Evolutionary conservation across 495 filamentous ascomycete species (phyloP).

Genomic region (Trichoderma asperelloides): DNA sequence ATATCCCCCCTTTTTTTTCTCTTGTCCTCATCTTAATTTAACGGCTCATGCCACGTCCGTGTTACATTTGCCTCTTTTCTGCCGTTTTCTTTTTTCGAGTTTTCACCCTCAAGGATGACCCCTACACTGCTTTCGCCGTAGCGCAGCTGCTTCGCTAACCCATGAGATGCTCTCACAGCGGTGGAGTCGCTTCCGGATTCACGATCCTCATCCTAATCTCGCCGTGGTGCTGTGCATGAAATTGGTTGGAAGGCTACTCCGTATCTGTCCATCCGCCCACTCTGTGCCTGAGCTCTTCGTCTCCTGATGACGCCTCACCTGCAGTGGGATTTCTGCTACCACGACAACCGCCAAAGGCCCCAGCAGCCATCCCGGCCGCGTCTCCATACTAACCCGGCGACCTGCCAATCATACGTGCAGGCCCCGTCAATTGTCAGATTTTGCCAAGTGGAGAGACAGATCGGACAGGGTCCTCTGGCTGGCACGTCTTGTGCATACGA

Average conservation of each 20-base stretch:
- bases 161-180: not conserved
- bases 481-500: not conserved
- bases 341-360: slow-evolving; percentile 2
- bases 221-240: slow-evolving; percentile 8
- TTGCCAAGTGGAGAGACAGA: not conserved
- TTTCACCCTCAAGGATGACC: not conserved
- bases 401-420: not conserved
- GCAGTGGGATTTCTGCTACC: not conserved
- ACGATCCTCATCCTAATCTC: slow-evolving; percentile 7
- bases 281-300: not conserved
- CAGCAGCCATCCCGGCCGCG: not conserved
- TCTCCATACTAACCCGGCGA: not conserved
- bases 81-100: not conserved
- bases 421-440: not conserved
- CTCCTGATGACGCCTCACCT: slow-evolving; percentile 8
- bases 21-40: not conserved
- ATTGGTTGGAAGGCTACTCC: slow-evolving; percentile 2
- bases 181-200: slow-evolving; percentile 3
- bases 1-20: slow-evolving; percentile 1
- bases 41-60: not conserved
- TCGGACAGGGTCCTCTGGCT: not conserved
- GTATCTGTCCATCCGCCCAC: slow-evolving; percentile 7
- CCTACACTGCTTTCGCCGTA: not conserved
- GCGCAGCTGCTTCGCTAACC: not conserved
- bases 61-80: not conserved